Evolutionary conservation across 768 basidiomycete genomes (phyloP).

Genomic region (Tulasnella sp.): DNA sequence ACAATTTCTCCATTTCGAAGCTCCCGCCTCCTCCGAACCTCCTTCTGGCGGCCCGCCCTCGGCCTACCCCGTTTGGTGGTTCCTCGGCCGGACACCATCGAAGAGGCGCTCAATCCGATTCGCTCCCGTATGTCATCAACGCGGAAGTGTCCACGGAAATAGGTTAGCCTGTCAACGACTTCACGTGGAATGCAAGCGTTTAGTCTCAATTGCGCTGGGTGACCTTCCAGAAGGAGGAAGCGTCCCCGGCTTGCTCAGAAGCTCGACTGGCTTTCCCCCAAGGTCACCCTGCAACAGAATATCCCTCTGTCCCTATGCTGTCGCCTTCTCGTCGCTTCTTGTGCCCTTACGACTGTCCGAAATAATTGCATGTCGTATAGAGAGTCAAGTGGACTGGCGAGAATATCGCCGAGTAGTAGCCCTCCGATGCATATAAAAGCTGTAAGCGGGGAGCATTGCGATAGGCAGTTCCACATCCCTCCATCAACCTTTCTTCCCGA

Average conservation of each 20-base stretch:
- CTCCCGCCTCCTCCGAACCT: neutral
- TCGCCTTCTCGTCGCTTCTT: neutral
- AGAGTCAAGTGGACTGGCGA: neutral
- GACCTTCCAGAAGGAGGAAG: constrained; percentile 7
- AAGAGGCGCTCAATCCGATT: neutral
- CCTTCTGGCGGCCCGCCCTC: neutral
- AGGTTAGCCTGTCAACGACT: neutral
- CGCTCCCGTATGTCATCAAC: neutral
- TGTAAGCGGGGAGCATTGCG: neutral
- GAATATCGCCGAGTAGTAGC: neutral
- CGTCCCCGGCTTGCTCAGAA: neutral
- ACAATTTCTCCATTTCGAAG: constrained; percentile 2
- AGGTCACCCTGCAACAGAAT: constrained; percentile 4
- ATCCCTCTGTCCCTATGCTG: neutral
- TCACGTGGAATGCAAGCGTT: neutral
- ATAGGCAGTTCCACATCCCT: neutral
- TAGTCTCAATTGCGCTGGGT: constrained; percentile 1
- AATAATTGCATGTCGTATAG: neutral
- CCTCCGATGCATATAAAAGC: neutral
- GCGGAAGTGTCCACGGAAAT: neutral
- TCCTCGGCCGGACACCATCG: neutral
- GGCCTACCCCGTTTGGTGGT: neutral
- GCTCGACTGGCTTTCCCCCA: neutral
- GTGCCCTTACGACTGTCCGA: neutral
- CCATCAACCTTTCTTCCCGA: neutral